Conservation (phyloP, 139 green algal species). For the Trebouxia sp. region DNA sequence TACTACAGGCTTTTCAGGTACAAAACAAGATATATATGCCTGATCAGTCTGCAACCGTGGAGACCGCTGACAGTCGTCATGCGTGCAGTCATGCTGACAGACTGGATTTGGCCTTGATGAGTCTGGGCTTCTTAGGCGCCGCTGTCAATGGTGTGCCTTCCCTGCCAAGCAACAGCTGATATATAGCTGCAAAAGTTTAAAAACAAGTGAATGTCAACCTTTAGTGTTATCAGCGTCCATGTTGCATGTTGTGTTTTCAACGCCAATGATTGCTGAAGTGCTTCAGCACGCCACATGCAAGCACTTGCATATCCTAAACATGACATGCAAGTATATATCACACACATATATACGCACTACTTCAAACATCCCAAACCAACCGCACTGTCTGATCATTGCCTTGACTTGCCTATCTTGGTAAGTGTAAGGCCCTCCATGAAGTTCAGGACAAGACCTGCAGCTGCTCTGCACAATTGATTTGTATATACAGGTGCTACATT, state of each 20-base stretch:
- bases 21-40: no score
- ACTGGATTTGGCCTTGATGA: slow-evolving; percentile 37
- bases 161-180: not conserved
- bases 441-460: no score
- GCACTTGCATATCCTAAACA: not conserved
- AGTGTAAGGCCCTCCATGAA: no score
- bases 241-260: slow-evolving; percentile 46
- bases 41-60: not conserved
- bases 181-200: not conserved
- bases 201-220: slow-evolving; percentile 62
- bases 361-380: no score
- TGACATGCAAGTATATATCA: no score
- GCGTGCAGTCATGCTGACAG: slow-evolving; percentile 27
- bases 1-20: slow-evolving; percentile 11
- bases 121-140: slow-evolving; percentile 37
- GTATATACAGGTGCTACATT: slow-evolving; percentile 40
- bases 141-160: slow-evolving; percentile 30
- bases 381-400: no score
- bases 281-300: not conserved
- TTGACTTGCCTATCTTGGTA: no score
- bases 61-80: not conserved
- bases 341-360: no score
- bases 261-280: slow-evolving; percentile 31
- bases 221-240: slow-evolving; percentile 38
- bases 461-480: not conserved